A percentile compares a stretch with the other conserved stretches of the same genome.
Evolutionary conservation across 2,329 filamentous ascomycete genomes (phyloP).

Genomic region (Aureobasidium sp.): DNA sequence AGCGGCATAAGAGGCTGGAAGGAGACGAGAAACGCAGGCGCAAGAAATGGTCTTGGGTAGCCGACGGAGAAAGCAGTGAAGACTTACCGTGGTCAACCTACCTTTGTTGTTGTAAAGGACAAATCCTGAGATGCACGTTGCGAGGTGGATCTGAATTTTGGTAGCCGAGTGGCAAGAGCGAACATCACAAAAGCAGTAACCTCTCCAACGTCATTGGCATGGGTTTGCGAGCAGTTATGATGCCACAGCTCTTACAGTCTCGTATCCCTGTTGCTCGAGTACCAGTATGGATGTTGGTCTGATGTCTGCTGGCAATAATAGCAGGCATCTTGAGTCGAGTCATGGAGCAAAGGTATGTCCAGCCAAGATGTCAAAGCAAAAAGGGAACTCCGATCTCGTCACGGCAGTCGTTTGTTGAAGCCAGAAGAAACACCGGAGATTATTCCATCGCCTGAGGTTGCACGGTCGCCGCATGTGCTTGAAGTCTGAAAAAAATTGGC

Average conservation of each 20-base stretch:
- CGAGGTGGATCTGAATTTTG: slow-evolving; percentile 2
- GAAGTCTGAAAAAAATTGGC: neutral
- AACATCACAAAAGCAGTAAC: slow-evolving; percentile 8
- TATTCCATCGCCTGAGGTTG: neutral
- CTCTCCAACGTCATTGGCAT: neutral
- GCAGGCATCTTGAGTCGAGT: neutral
- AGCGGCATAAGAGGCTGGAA: neutral
- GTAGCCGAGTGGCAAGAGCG: slow-evolving; percentile 1
- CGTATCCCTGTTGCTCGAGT: neutral
- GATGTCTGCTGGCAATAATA: neutral
- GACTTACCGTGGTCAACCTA: neutral
- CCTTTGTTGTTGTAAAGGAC: neutral
- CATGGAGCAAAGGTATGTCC: neutral
- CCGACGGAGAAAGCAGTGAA: neutral
- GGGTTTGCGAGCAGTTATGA: neutral
- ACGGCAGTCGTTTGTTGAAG: neutral
- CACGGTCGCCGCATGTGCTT: too few relatives aligned
- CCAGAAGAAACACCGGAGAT: neutral
- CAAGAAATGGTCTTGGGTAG: neutral
- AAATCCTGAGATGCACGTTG: neutral
- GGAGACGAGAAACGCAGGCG: neutral
- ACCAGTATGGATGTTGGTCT: neutral
- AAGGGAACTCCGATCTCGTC: slow-evolving; percentile 3
- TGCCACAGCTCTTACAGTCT: neutral
- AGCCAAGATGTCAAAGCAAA: neutral